A percentile compares a stretch with the other conserved stretches of the same genome.
phyloP scores from a whole-genome alignment of 108 stramenopile genomes.

The Nannochloropsis salina region DNA sequence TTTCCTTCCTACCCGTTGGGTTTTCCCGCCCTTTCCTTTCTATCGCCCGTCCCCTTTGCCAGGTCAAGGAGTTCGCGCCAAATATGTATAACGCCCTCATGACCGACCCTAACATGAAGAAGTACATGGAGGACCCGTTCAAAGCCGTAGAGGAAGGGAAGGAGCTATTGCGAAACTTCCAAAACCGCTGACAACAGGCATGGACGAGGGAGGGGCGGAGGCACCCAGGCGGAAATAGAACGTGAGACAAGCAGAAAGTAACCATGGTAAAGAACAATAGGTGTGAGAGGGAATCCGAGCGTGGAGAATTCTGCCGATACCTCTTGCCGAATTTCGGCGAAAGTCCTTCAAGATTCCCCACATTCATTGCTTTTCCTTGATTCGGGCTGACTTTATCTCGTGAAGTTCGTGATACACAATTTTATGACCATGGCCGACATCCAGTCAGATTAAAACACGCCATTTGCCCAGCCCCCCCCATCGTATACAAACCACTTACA shows the following conservation, averaged over 20 bases:
- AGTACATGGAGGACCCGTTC: not conserved
- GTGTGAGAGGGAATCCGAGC: not conserved
- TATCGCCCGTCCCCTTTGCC: not conserved
- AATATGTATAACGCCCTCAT: not conserved
- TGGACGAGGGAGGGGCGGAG: not conserved
- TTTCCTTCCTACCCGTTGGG: too few relatives aligned
- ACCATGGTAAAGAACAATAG: not conserved
- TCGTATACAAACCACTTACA: too few relatives aligned
- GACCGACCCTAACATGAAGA: slow-evolving; percentile 11
- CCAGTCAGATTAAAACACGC: too few relatives aligned
- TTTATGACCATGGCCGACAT: too few relatives aligned
- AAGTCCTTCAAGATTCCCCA: too few relatives aligned
- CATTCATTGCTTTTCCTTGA: too few relatives aligned
- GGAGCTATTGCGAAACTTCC: not conserved
- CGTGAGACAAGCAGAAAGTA: not conserved
- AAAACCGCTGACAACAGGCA: not conserved
- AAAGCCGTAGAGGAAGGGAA: not conserved
- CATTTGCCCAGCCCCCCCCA: too few relatives aligned
- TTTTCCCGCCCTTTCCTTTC: too few relatives aligned
- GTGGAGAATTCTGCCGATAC: too few relatives aligned
- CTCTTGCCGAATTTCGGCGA: too few relatives aligned
- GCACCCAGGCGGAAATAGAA: not conserved
- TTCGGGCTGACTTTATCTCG: too few relatives aligned
- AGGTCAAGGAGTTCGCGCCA: slow-evolving; percentile 1
- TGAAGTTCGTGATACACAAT: too few relatives aligned